Conservation (phyloP, 2,329 filamentous ascomycete species). For the Colletotrichum sp. region DNA sequence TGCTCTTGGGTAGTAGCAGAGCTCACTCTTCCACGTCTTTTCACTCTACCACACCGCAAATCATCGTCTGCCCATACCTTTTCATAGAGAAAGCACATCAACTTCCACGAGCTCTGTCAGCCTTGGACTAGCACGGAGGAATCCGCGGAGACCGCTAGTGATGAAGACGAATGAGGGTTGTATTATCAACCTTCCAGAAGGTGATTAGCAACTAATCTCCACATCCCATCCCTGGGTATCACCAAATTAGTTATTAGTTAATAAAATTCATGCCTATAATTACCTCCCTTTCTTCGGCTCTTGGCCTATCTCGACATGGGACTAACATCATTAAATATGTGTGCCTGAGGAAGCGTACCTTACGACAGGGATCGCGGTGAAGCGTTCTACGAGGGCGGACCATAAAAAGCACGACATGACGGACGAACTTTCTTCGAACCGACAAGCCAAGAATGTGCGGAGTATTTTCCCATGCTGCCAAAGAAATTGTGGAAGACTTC, state of each 20-base stretch:
- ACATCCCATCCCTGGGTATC: too few species aligned
- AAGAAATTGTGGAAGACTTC: accelerated
- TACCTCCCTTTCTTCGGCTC: too few species aligned
- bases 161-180: neutral
- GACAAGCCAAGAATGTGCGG: neutral
- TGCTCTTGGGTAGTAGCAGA: neutral
- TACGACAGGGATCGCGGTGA: neutral
- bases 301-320: too few species aligned
- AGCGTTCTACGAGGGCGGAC: accelerated
- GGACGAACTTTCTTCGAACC: neutral
- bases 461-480: neutral
- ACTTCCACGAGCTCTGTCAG: neutral
- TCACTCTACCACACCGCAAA: accelerated
- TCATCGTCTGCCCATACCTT: accelerated
- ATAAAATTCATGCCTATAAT: too few species aligned
- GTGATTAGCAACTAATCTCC: too few species aligned
- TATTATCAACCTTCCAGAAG: too few species aligned
- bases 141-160: neutral
- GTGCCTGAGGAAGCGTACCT: neutral
- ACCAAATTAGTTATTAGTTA: too few species aligned
- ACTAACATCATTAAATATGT: neutral
- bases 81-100: neutral
- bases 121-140: neutral
- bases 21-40: neutral
- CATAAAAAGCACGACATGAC: neutral